Evolutionary conservation across 495 filamentous ascomycete species (phyloP).

Genomic region (Rusavskia elegans): DNA sequence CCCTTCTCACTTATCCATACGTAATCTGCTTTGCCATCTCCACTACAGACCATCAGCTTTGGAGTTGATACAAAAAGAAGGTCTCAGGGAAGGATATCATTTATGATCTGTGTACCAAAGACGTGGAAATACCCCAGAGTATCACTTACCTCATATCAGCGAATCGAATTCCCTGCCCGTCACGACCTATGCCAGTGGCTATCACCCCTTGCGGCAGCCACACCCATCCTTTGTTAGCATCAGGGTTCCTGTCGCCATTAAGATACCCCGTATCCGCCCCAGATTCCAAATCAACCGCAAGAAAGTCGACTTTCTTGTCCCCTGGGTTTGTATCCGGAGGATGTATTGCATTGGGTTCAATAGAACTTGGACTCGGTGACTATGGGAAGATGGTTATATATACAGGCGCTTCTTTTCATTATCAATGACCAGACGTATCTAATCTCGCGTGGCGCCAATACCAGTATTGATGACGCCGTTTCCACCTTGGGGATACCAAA

Average conservation of each 20-base stretch:
- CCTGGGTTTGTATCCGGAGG: too few relatives aligned
- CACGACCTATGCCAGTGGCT: constrained; percentile 4
- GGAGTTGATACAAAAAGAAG: too few relatives aligned
- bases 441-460: neutral
- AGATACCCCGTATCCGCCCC: neutral
- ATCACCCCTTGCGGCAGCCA: neutral
- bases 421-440: neutral
- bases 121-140: too few relatives aligned
- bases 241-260: neutral
- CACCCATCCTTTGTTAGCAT: neutral
- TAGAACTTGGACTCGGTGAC: too few relatives aligned
- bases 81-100: too few relatives aligned
- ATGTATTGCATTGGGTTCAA: too few relatives aligned
- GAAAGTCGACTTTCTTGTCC: neutral
- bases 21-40: constrained; percentile 1
- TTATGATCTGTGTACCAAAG: too few relatives aligned
- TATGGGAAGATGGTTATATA: too few relatives aligned
- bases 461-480: neutral
- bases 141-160: neutral
- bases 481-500: neutral
- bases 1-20: neutral
- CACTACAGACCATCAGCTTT: neutral
- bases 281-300: neutral
- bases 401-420: neutral
- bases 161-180: neutral